Conservation (phyloP, 2,329 filamentous ascomycete genomes). For the Pseudocercospora musae region DNA sequence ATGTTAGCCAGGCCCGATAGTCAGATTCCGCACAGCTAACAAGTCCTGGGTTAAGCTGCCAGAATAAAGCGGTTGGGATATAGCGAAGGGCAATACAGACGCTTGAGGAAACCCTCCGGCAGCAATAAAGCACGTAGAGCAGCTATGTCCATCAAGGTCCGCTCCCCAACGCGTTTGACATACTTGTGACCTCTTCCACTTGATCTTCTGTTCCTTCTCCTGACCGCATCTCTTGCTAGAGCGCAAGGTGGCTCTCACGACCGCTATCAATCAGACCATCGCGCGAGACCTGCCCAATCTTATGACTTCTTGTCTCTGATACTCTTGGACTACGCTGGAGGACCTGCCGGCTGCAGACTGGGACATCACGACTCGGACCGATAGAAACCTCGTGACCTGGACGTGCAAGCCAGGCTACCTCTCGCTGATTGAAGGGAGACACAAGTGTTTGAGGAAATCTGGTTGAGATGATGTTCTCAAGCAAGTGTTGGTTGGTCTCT, state of each 20-base stretch:
- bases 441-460: not conserved
- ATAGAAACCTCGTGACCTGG: not conserved
- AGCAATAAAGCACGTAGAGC: not conserved
- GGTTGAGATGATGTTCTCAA: not conserved
- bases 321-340: not conserved
- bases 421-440: not conserved
- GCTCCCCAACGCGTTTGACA: not conserved
- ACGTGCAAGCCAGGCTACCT: not conserved
- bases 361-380: not conserved
- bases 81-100: not conserved
- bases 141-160: not conserved
- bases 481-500: not conserved
- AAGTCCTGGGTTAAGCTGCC: not conserved
- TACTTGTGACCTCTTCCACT: not conserved
- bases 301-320: not conserved
- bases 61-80: not conserved
- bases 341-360: not conserved
- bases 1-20: too few species aligned
- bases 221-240: not conserved
- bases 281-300: not conserved
- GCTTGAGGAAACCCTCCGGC: not conserved
- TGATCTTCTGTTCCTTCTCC: not conserved
- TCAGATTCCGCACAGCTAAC: not conserved
- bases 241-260: not conserved
- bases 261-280: not conserved